Conservation (phyloP, 306 rosid species). For the Citrullus mucosospermus region DNA sequence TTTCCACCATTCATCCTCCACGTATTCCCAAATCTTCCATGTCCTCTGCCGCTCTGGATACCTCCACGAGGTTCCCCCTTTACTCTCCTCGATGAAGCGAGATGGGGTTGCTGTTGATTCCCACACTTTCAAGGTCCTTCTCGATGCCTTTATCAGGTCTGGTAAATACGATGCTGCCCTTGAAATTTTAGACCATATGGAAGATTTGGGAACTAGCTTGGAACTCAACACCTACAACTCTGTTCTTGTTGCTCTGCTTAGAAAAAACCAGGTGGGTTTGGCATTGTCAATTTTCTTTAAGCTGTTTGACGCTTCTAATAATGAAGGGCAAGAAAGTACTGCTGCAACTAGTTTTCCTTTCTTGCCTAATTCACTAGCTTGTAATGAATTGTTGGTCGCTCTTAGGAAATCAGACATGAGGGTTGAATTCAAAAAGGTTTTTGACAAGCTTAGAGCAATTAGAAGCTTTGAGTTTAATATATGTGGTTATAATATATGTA, state of each 20-base stretch:
- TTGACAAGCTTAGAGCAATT: conserved; percentile 33
- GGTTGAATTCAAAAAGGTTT: conserved; percentile 41
- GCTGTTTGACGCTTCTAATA: conserved; percentile 24
- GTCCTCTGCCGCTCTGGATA: conserved; percentile 27
- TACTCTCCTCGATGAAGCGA: conserved; percentile 38
- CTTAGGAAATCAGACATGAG: conserved; percentile 57
- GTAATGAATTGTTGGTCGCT: conserved; percentile 48
- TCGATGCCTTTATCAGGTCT: conserved; percentile 33
- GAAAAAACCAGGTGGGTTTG: conserved; percentile 42
- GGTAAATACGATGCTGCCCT: conserved; percentile 39
- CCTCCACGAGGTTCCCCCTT: conserved; percentile 31
- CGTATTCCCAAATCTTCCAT: conserved; percentile 43
- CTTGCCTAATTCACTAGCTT: conserved; percentile 23
- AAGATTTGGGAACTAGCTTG: conserved; percentile 23
- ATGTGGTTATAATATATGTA: conserved; percentile 55
- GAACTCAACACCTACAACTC: conserved; percentile 31
- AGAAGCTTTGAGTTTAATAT: conserved; percentile 31
- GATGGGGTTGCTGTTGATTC: conserved; percentile 36
- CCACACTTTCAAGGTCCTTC: conserved; percentile 43
- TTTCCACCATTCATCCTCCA: conserved; percentile 17
- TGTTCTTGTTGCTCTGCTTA: conserved; percentile 41
- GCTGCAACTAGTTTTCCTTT: neutral
- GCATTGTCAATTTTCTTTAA: conserved; percentile 51
- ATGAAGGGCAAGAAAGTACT: neutral
- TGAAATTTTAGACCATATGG: conserved; percentile 39